A percentile compares a stretch with the other conserved stretches of the same genome.
phyloP scores from a whole-genome alignment of 345 rosid species.

The Lepidium didymum region DNA sequence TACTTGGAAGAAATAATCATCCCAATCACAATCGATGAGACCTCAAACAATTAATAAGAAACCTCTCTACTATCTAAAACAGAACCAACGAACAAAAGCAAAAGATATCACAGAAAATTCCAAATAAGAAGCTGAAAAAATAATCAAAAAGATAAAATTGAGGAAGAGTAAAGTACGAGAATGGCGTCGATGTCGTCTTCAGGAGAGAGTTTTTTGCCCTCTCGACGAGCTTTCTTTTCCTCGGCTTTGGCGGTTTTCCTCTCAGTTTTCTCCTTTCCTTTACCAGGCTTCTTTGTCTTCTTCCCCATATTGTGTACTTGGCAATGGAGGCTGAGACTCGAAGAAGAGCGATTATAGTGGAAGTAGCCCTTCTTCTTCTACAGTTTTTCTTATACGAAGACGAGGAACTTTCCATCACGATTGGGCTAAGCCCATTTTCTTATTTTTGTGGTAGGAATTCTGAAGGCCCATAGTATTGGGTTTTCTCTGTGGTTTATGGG shows the following conservation, averaged over 20 bases:
- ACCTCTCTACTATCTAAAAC: background rate
- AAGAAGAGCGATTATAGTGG: background rate
- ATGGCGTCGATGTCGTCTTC: conserved; percentile 97
- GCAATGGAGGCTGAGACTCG: conserved; percentile 12
- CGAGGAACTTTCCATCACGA: background rate
- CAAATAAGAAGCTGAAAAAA: background rate
- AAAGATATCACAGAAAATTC: background rate
- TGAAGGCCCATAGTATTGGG: background rate
- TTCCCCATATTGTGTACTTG: conserved; percentile 45
- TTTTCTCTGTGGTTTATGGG: no score
- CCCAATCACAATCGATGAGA: background rate
- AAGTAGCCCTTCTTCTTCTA: conserved; percentile 6
- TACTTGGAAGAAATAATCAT: background rate
- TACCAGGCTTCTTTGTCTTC: conserved; percentile 87
- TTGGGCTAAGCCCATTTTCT: background rate
- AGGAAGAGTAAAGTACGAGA: conserved; percentile 39
- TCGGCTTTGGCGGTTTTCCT: conserved; percentile 80
- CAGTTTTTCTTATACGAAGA: background rate
- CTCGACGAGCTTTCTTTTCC: conserved; percentile 81
- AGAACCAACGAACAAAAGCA: background rate
- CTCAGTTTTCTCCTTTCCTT: conserved; percentile 92
- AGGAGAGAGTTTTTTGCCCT: conserved; percentile 74
- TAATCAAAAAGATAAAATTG: background rate
- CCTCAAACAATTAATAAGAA: background rate
- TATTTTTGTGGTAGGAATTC: background rate